Base-by-base conservation (phyloP, 306 rosid species). In the Trifolium fragiferum region DNA sequence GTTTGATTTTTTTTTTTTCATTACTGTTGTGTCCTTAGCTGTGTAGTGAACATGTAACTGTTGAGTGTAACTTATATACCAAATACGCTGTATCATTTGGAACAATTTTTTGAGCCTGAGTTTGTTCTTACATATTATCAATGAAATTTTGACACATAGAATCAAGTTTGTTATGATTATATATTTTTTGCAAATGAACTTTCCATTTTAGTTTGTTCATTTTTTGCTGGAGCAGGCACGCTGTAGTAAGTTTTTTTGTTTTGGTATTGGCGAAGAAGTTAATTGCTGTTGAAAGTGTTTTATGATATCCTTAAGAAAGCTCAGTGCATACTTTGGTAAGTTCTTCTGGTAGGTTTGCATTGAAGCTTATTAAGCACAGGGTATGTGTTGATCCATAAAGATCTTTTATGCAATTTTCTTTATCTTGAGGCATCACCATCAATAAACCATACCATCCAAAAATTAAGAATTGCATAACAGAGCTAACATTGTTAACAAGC, bases 1-100 rank as follows among this genome's bases (percentile, higher is more conserved):
- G 97, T 91, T 63, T 93, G 86, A 81, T 43, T 37, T 58, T 57
- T 40, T 51, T 51, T 70, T 46, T 51, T 21, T 66, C 5, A 14
- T 75, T 49, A 19, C 68, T 70, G 58, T 65, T n/a, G 35, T 63
- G 68, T 46, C 81, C 54, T 38, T n/a, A 3, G 50, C 80, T 63
- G 55, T 25, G 63, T 68, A 65, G 77, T 47, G 72, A 78, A 65
- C 41, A 35, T 70, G 78, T 55, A 55, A 41, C 57, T 72, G 38
- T 72, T 69, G 12, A 74, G 40, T 74, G 64, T 72, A 70, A 32
- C 54, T 74, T 44, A 27, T 74, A 57, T 74, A 74, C 70, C 35
- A 68, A 23, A 27, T 63, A 67, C 60, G 64, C 63, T 25, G 81
- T 82, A 70, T 19, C 73, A 12, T 70, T 65, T 75, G 72, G 72